Conservation (phyloP, 2,329 filamentous ascomycete species). For the Fusarium globosum region DNA sequence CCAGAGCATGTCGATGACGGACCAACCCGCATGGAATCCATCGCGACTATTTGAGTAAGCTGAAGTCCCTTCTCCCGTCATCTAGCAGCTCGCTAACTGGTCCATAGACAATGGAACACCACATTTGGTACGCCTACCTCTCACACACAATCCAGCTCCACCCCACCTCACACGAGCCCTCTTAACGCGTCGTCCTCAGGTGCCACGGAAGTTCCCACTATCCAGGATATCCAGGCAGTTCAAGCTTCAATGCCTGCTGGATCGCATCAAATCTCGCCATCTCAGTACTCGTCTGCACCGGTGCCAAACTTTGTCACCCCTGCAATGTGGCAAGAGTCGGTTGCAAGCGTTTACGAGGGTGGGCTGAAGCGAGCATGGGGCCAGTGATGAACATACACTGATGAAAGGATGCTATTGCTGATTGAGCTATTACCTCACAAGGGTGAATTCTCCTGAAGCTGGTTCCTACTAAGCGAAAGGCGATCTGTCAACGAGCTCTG, state of each 20-base stretch:
- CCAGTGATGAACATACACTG: conserved; percentile 49
- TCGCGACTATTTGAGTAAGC: conserved; percentile 90
- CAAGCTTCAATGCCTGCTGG: conserved; percentile 57
- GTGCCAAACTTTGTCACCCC: conserved; percentile 73
- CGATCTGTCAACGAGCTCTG: background rate
- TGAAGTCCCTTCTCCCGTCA: background rate
- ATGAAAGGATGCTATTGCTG: conserved; percentile 8
- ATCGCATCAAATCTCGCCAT: conserved; percentile 60
- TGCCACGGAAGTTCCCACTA: conserved; percentile 63
- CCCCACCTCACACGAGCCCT: conserved; percentile 59
- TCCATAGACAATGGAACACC: conserved; percentile 88
- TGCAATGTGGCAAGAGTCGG: conserved; percentile 79
- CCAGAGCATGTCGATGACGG: conserved; percentile 69
- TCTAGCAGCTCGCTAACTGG: conserved; percentile 6
- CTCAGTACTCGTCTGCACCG: conserved; percentile 64
- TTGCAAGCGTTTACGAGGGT: conserved; percentile 75
- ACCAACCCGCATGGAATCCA: conserved; percentile 82
- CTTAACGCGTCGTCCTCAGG: conserved; percentile 66
- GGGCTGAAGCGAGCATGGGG: conserved; percentile 71
- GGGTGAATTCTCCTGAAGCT: conserved; percentile 21
- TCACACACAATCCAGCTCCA: conserved; percentile 46
- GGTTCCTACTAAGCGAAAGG: conserved; percentile 11
- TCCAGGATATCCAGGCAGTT: conserved; percentile 64
- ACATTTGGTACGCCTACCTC: conserved; percentile 80
- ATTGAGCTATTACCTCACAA: conserved; percentile 8